Percentiles rank a stretch among this genome's conserved stretches.
phyloP scores from a whole-genome alignment of 2,329 filamentous ascomycete species.

The Talaromyces pinophilus region DNA sequence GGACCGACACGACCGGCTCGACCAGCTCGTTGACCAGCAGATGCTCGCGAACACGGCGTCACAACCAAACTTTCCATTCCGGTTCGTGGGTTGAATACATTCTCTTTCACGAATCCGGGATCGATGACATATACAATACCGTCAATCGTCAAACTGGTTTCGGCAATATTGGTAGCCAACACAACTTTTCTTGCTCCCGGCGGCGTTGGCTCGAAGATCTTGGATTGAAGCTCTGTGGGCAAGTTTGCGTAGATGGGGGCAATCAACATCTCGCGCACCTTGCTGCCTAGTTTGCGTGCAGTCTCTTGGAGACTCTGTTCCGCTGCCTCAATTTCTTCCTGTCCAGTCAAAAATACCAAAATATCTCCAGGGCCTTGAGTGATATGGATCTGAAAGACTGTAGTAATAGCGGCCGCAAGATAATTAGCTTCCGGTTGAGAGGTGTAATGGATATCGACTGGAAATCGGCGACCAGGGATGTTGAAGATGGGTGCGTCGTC shows the following conservation, averaged over 20 bases:
- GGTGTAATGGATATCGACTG: slow-evolving; percentile 89
- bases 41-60: slow-evolving; percentile 86
- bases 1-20: slow-evolving; percentile 89
- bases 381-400: slow-evolving; percentile 92
- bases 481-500: slow-evolving; percentile 93
- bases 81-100: slow-evolving; percentile 85
- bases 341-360: slow-evolving; percentile 89
- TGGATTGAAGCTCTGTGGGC: slow-evolving; percentile 83
- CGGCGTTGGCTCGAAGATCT: slow-evolving; percentile 93
- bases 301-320: slow-evolving; percentile 84
- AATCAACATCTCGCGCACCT: slow-evolving; percentile 83
- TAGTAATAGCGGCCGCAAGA: slow-evolving; percentile 84
- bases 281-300: slow-evolving; percentile 78
- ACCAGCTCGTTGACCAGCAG: slow-evolving; percentile 88
- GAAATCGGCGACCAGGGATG: slow-evolving; percentile 84
- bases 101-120: slow-evolving; percentile 92
- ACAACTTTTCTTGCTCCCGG: slow-evolving; percentile 85
- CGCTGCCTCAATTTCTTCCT: slow-evolving; percentile 92
- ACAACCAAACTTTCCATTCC: slow-evolving; percentile 92
- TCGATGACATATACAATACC: slow-evolving; percentile 97
- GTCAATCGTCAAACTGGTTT: slow-evolving; percentile 93
- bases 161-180: slow-evolving; percentile 93
- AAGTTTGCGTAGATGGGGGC: slow-evolving; percentile 94
- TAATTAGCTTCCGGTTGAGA: slow-evolving; percentile 93
- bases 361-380: slow-evolving; percentile 85